Evolutionary conservation across 2,329 filamentous ascomycete species (phyloP).

Genomic region (Thielaviopsis populi): DNA sequence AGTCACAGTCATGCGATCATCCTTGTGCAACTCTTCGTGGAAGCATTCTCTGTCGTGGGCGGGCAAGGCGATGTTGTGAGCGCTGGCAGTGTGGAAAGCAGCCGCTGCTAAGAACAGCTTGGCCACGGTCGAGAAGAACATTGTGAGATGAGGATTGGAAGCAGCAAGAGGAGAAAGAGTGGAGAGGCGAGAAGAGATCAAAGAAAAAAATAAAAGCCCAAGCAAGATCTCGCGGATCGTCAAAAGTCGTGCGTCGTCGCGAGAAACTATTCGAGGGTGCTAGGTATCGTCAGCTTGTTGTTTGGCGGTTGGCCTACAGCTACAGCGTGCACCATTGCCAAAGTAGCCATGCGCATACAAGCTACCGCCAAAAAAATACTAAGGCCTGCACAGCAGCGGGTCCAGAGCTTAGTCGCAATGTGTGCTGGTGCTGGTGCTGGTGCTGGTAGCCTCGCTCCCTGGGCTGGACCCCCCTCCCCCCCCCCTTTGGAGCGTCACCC

Average conservation of each 20-base stretch:
- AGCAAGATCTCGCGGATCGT: not conserved
- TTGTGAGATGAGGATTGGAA: constrained; percentile 20
- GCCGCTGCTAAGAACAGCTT: constrained; percentile 29
- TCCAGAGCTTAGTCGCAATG: not conserved
- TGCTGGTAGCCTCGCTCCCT: not conserved
- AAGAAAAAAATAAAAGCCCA: not conserved
- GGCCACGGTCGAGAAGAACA: constrained; percentile 33
- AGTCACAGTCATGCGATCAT: constrained; percentile 96
- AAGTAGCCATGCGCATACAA: not conserved
- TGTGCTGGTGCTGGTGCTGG: too few species aligned
- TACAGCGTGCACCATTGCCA: not conserved
- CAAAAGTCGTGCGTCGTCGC: not conserved
- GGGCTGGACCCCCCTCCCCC: not conserved
- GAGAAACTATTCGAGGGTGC: not conserved
- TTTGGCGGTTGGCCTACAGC: not conserved
- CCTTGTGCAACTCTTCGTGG: constrained; percentile 79
- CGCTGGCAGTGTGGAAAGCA: constrained; percentile 44
- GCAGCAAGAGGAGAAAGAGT: not conserved
- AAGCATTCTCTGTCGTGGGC: constrained; percentile 95
- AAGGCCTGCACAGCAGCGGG: not conserved
- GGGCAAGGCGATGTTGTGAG: constrained; percentile 91
- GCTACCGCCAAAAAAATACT: not conserved
- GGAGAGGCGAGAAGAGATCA: constrained; percentile 5
- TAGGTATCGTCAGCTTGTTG: constrained; percentile 1
- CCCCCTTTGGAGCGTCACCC: not conserved